These are phyloP conservation scores for Fragilaria crotonensis DNA, from an alignment of 108 stramenopile species.

Conservation along the genomic window DNA sequence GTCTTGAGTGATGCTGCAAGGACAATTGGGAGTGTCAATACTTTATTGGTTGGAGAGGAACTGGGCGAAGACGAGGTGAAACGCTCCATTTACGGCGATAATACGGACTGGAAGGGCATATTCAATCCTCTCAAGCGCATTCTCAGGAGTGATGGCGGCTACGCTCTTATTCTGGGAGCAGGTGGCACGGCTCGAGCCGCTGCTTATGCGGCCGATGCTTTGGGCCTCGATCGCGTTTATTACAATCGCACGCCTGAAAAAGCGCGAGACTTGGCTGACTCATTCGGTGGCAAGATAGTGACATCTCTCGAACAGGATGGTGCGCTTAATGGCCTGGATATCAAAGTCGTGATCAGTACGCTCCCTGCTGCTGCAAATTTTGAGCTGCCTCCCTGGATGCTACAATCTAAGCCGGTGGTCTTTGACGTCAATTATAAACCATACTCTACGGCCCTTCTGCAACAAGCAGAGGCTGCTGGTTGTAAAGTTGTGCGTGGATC, in stretches of 20 bases:
- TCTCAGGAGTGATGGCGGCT: conserved; percentile 19
- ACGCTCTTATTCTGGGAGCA: conserved; percentile 90
- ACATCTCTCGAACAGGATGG: conserved; percentile 41
- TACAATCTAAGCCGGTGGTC: conserved; percentile 49
- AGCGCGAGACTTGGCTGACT: conserved; percentile 78
- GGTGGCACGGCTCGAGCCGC: conserved; percentile 98
- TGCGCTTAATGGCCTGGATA: conserved; percentile 8
- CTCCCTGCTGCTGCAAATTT: conserved; percentile 90
- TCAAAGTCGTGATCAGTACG: conserved; percentile 86
- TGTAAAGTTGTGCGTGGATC: conserved; percentile 88
- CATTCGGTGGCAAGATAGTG: conserved; percentile 84
- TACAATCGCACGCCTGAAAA: conserved; percentile 92
- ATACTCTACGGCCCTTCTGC: conserved; percentile 78
- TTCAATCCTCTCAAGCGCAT: conserved; percentile 77
- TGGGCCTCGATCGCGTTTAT: conserved; percentile 82
- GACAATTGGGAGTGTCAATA: conserved; percentile 98
- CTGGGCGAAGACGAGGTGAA: conserved; percentile 27
- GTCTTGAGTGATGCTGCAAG: conserved; percentile 86
- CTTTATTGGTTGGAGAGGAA: conserved; percentile 70
- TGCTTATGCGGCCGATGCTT: conserved; percentile 70
- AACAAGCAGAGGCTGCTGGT: conserved; percentile 72
- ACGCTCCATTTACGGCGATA: conserved; percentile 85
- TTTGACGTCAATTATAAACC: conserved; percentile 98
- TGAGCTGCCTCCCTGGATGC: conserved; percentile 75
- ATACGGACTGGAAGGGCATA: conserved; percentile 99